A percentile compares a stretch with the other conserved stretches of the same genome.
Conservation (phyloP, 129 eudicot species). For the Tagetes erecta region DNA sequence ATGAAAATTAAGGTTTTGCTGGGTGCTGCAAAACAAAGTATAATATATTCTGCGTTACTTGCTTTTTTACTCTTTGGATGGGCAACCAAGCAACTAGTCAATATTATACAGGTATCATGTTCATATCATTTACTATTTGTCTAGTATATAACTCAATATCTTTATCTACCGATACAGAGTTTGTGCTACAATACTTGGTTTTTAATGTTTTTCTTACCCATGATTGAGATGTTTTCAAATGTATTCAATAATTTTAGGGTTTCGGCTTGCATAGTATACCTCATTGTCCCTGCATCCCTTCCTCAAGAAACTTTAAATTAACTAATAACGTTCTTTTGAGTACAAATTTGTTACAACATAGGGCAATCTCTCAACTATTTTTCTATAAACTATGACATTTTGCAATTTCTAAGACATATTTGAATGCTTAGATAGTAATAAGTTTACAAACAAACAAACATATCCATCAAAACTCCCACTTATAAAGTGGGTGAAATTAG, state of each 20-base stretch:
- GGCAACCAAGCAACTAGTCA: conserved; percentile 77
- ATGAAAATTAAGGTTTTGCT: conserved; percentile 42
- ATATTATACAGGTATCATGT: conserved; percentile 76
- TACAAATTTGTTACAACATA: neutral
- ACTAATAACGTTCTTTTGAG: neutral
- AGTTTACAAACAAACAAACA: too few relatives aligned
- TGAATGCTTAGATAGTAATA: neutral
- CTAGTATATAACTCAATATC: conserved; percentile 10
- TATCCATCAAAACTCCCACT: too few relatives aligned
- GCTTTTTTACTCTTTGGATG: conserved; percentile 71
- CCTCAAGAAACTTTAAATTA: neutral
- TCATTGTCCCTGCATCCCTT: neutral
- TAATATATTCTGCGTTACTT: conserved; percentile 45
- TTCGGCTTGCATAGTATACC: neutral
- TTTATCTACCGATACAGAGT: conserved; percentile 2
- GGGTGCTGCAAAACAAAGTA: conserved; percentile 44
- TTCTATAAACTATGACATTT: neutral
- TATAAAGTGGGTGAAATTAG: too few relatives aligned
- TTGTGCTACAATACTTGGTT: neutral
- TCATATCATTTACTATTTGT: neutral
- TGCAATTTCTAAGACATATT: neutral
- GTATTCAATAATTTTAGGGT: neutral
- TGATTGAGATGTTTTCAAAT: neutral
- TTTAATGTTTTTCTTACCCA: neutral
- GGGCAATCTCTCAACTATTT: neutral